Evolutionary conservation across 2,329 filamentous ascomycete species (phyloP), one percentile per base, ranked within the genome.

Genomic region (Chalaropsis thielavioides): DNA sequence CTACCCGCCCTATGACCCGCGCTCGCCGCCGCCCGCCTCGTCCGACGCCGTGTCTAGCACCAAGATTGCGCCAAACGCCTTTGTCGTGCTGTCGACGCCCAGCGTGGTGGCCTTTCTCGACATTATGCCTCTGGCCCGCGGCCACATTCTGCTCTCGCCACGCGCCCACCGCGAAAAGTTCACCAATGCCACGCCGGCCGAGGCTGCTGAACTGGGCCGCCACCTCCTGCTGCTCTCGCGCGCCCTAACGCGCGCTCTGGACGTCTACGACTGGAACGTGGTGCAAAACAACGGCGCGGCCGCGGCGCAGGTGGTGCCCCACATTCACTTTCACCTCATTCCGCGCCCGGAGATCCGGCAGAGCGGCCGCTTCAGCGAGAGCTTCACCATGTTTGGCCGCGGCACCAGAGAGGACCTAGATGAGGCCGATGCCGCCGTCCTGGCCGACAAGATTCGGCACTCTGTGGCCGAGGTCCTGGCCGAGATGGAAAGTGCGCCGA

Each of bases 281-380:
- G 90, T 97, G 64, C 92, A 97, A 77, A 97, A 97, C 73, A 97
- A 96, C 70, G 90, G 92, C 17, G 86, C 86, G 2, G 84, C 90
- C 40, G 92, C 92, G 1, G 91, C 91, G 1, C 92, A 97, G 76
- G 90, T 96, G 17, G 91, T 97, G 1, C 88, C 88, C 24, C 92
- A 97, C 74, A 87, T 95, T 61, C 92, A 99, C 74, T 97, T 95
- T 73, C 94, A 99, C 71, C 82, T 97, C 63, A 95, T 99, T 41
- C 92, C 92, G 0, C 78, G 92, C 44, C 91, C 92, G 0, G 84
- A 88, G 75, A 82, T 81, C 66, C 78, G 77, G 69, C 81, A 77
- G 59, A 80, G 78, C 69, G 80, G 77, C 6, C 73, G 76, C 59
- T 77, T 76, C 70, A 82, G 81, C 66, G 79, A 82, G 77, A 85